Evolutionary conservation across 805 yeast species (phyloP).

Genomic region (Kazachstania taianensis): DNA sequence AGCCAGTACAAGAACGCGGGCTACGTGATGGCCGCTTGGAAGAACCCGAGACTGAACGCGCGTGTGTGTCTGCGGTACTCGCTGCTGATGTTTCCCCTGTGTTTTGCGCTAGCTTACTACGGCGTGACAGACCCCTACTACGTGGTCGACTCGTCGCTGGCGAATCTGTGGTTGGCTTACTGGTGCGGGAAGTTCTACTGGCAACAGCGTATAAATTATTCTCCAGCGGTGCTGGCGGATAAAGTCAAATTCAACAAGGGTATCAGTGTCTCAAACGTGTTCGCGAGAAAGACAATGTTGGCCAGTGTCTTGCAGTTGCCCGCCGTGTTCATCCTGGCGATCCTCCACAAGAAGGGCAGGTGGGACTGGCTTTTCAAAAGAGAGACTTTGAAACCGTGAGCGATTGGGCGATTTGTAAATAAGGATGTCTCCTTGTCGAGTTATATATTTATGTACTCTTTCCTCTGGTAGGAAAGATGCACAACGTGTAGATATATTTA

Average conservation of each 20-base stretch:
- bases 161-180: slow-evolving; percentile 79
- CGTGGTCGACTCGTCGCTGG: slow-evolving; percentile 66
- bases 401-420: too few relatives aligned
- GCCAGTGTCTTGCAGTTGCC: slow-evolving; percentile 93
- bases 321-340: slow-evolving; percentile 77
- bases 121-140: slow-evolving; percentile 77
- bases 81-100: slow-evolving; percentile 85
- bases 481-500: too few relatives aligned
- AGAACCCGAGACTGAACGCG: slow-evolving; percentile 84
- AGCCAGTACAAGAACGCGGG: slow-evolving; percentile 89
- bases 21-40: slow-evolving; percentile 94
- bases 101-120: slow-evolving; percentile 69
- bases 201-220: slow-evolving; percentile 60
- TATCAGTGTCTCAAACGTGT: slow-evolving; percentile 45
- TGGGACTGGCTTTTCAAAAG: slow-evolving; percentile 60
- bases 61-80: slow-evolving; percentile 89
- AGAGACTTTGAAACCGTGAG: neutral
- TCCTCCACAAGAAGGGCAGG: slow-evolving; percentile 89
- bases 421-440: too few relatives aligned
- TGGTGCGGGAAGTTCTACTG: slow-evolving; percentile 77
- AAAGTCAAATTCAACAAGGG: slow-evolving; percentile 39
- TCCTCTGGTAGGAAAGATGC: too few relatives aligned
- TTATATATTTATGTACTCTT: too few relatives aligned
- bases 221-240: slow-evolving; percentile 28
- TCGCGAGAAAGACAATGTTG: slow-evolving; percentile 85